Conservation (phyloP, 2,329 filamentous ascomycete genomes). For the Trichoderma harzianum region DNA sequence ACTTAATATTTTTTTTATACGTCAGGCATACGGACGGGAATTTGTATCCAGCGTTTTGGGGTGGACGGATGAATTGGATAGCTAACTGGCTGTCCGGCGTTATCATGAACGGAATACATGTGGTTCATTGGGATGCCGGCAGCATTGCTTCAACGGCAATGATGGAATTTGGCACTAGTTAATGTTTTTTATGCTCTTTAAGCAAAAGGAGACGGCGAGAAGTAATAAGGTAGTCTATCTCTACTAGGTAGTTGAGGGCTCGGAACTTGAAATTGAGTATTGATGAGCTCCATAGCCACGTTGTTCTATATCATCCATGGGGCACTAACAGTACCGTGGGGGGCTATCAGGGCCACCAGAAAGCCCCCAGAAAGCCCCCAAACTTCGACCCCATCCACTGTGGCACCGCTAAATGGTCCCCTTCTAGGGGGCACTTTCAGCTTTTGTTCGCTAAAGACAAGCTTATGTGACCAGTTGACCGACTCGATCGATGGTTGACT, state of each 20-base stretch:
- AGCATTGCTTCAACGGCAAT: constrained; percentile 4
- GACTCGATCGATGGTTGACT: background rate
- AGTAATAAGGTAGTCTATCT: too few relatives aligned
- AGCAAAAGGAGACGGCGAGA: background rate
- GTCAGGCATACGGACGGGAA: background rate
- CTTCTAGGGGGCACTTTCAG: background rate
- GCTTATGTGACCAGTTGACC: background rate
- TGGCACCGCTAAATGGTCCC: background rate
- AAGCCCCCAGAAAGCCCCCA: constrained; percentile 2
- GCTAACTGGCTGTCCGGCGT: background rate
- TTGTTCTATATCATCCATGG: background rate
- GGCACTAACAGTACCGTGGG: background rate
- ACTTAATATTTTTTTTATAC: background rate
- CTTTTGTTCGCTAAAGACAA: background rate
- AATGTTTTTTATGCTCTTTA: background rate
- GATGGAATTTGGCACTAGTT: background rate
- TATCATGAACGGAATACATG: background rate
- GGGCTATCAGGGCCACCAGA: background rate
- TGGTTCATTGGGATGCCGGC: background rate
- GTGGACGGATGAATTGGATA: background rate
- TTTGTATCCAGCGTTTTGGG: constrained; percentile 8
- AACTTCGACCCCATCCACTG: background rate
- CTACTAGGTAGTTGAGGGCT: too few relatives aligned
- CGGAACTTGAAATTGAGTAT: background rate
- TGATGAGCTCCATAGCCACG: background rate